Evolutionary conservation across 140 eudicot genomes (phyloP), one percentile per base, ranked within the genome.

Genomic region (Artemisia princeps): DNA sequence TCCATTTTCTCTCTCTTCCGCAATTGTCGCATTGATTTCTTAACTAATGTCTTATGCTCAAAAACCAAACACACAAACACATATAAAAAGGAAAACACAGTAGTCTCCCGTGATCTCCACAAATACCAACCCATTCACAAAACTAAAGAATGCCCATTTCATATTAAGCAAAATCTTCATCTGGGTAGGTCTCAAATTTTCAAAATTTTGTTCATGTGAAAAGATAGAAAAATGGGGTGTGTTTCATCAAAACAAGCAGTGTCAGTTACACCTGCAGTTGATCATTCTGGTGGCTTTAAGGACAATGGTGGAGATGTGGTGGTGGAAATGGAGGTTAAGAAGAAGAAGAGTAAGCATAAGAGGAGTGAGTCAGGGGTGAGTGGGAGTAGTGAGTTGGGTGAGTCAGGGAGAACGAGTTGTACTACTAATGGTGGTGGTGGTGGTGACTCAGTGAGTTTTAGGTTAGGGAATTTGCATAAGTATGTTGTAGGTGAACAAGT

Each of bases 241-340:
- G 91, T 87, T 81, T 50, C 91, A 20, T 85, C 95, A 7, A 91
- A 91, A 74, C 94, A 87, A 69, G 80, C 94, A 11, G 97, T 87
- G 28, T 77, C 90, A 26, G 97, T 91, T 55, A 91, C 95, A 55
- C 97, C 97, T 14, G 96, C 97, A 13, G 49, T 80, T 53, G 97
- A 91, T 50, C 79, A 84, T 46, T 90, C 97, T 66, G 97, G 90
- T 0, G 81, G 30, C 48, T 70, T 89, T 71, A 71, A 80, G 80
- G 89, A 86, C 76, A 81, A 86, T 78, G 84, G 81, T 45, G 72
- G 69, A 48, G 84, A 83, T 81, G 67, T 76, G 80, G 86, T 62
- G 30, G 62, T 62, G 78, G 87, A 82, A 74, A 53, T 79, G 44
- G 40, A 30, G 40, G 40, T 30, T 75, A 82, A 86, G 75, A 76